These are phyloP conservation scores for Psilocybe cubensis DNA, from an alignment of 768 basidiomycete genomes.

Conservation along the genomic window DNA sequence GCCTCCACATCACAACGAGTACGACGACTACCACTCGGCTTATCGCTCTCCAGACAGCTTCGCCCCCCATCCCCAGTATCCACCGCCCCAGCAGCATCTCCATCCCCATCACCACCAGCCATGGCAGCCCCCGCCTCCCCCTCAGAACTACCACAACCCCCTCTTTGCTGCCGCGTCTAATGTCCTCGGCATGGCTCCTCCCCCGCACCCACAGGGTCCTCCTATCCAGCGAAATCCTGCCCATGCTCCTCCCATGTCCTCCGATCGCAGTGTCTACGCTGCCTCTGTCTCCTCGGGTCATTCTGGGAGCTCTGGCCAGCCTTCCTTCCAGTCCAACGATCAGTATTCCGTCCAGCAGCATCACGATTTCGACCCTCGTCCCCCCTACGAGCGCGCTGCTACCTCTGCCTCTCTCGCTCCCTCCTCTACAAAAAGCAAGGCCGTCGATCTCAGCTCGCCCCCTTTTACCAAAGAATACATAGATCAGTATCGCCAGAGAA, in stretches of 20 bases:
- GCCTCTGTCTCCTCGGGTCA: constrained; percentile 28
- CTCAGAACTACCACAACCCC: constrained; percentile 48
- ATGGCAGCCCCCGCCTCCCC: constrained; percentile 12
- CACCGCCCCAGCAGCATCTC: neutral
- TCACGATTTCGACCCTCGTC: constrained; percentile 61
- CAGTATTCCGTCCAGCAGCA: constrained; percentile 29
- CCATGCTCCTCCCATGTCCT: constrained; percentile 23
- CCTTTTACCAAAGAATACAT: constrained; percentile 97
- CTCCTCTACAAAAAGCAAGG: constrained; percentile 73
- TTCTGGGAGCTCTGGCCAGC: constrained; percentile 27
- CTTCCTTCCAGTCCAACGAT: constrained; percentile 22
- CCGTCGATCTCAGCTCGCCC: constrained; percentile 79
- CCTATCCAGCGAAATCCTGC: constrained; percentile 12
- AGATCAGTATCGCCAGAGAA: constrained; percentile 95
- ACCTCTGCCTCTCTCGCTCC: constrained; percentile 59
- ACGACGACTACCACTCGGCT: constrained; percentile 1
- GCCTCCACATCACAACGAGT: neutral
- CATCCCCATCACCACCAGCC: constrained; percentile 6
- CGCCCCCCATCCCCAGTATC: neutral
- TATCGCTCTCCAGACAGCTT: neutral
- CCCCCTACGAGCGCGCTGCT: constrained; percentile 57
- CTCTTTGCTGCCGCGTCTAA: constrained; percentile 79
- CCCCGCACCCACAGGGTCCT: constrained; percentile 13
- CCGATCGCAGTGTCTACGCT: constrained; percentile 24
- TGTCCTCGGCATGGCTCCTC: constrained; percentile 73